Conservation (phyloP, 495 filamentous ascomycete species). For the Penicillium riverlandense region DNA sequence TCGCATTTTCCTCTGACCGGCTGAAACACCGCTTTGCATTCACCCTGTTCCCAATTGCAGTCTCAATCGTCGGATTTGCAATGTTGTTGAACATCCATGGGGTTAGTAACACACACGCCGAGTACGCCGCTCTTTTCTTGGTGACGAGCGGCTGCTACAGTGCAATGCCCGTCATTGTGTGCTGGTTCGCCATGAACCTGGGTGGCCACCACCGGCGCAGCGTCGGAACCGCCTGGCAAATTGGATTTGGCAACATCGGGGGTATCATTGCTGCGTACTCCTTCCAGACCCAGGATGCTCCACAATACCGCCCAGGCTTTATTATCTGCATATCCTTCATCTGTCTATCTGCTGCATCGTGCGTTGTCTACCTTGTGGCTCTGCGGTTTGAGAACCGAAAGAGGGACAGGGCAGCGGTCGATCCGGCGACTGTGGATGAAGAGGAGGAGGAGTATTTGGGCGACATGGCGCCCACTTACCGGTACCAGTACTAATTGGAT, state of each 20-base stretch:
- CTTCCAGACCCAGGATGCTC: conserved; percentile 62
- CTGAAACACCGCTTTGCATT: conserved; percentile 70
- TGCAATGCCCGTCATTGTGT: conserved; percentile 78
- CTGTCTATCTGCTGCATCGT: conserved; percentile 54
- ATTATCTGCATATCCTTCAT: conserved; percentile 70
- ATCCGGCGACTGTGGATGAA: conserved; percentile 11
- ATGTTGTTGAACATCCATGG: conserved; percentile 63
- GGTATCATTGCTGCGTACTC: conserved; percentile 86
- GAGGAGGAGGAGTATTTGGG: conserved; percentile 29
- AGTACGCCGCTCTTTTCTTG: conserved; percentile 73
- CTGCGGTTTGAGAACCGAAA: conserved; percentile 59
- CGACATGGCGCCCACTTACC: conserved; percentile 35
- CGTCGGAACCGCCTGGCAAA: conserved; percentile 81
- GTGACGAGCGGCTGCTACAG: conserved; percentile 55
- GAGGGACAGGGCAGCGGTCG: conserved; percentile 33
- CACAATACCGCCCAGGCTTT: conserved; percentile 63
- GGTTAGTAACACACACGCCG: conserved; percentile 42
- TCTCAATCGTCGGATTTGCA: conserved; percentile 63
- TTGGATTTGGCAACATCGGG: conserved; percentile 88
- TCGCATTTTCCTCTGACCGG: conserved; percentile 63
- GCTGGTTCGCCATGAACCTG: conserved; percentile 93
- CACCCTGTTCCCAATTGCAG: conserved; percentile 51
- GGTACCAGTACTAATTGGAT: conserved; percentile 27
- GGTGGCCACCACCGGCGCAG: conserved; percentile 78
- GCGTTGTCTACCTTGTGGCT: conserved; percentile 52